Evolutionary conservation across 2,329 filamentous ascomycete genomes (phyloP).

Genomic region (Penicillium sp.): DNA sequence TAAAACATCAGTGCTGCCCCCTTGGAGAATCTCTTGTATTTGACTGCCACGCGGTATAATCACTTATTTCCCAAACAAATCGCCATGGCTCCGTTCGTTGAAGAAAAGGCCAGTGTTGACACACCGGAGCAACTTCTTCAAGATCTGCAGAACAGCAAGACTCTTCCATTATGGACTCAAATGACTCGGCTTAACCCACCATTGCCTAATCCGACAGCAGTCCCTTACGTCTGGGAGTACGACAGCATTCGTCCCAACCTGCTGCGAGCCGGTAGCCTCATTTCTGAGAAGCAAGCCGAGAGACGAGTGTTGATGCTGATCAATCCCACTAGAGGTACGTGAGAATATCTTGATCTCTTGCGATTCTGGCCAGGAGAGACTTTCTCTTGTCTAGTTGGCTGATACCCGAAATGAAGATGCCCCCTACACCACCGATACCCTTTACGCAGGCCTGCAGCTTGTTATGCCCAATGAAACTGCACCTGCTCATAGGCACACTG

Average conservation of each 20-base stretch:
- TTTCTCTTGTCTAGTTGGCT: neutral
- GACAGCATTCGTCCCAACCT: slow-evolving; percentile 36
- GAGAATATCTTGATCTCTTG: neutral
- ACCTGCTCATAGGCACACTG: slow-evolving; percentile 57
- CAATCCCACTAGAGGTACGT: slow-evolving; percentile 36
- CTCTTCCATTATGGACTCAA: slow-evolving; percentile 50
- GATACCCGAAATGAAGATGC: slow-evolving; percentile 33
- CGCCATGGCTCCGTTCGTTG: neutral
- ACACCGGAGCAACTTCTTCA: slow-evolving; percentile 19
- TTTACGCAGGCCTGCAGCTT: slow-evolving; percentile 59
- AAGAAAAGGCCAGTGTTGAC: slow-evolving; percentile 7
- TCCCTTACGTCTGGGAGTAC: slow-evolving; percentile 43
- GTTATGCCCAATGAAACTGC: slow-evolving; percentile 59
- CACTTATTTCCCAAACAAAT: neutral
- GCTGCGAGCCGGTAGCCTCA: slow-evolving; percentile 36
- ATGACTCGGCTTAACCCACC: slow-evolving; percentile 52
- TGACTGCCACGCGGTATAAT: neutral
- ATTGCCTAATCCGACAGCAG: slow-evolving; percentile 45
- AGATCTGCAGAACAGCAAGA: slow-evolving; percentile 24
- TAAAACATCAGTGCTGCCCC: neutral
- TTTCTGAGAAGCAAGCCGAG: slow-evolving; percentile 41
- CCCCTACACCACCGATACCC: slow-evolving; percentile 59
- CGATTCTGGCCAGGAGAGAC: neutral
- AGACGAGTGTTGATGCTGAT: slow-evolving; percentile 44
- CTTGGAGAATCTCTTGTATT: neutral